phyloP scores from a whole-genome alignment of 805 yeast genomes.

The Saitoella complicata region DNA sequence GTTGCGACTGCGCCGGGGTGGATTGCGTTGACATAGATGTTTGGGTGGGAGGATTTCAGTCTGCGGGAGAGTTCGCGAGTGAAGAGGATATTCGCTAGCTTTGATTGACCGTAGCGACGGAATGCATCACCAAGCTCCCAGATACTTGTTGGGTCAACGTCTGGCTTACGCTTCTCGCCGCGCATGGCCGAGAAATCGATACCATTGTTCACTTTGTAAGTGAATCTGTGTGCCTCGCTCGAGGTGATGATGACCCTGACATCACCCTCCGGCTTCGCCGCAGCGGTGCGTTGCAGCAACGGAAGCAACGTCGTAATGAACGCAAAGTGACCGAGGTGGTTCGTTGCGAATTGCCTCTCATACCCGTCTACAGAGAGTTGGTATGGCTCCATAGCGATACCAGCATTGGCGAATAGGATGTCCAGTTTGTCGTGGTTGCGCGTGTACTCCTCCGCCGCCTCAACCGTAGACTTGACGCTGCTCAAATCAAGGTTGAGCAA shows the following conservation, averaged over 20 bases:
- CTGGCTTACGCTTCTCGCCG: not conserved
- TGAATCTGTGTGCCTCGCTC: slow-evolving; percentile 3
- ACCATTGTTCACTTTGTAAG: slow-evolving; percentile 6
- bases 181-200: not conserved
- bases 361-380: slow-evolving; percentile 9
- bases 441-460: slow-evolving; percentile 21
- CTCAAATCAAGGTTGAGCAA: slow-evolving; percentile 10
- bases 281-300: slow-evolving; percentile 6
- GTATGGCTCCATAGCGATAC: slow-evolving; percentile 24
- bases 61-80: slow-evolving; percentile 5
- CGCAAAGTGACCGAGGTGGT: slow-evolving; percentile 13
- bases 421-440: slow-evolving; percentile 32
- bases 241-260: slow-evolving; percentile 9
- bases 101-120: slow-evolving; percentile 9
- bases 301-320: slow-evolving; percentile 10
- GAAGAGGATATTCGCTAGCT: slow-evolving; percentile 10
- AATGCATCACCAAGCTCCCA: not conserved
- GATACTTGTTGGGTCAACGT: slow-evolving; percentile 5
- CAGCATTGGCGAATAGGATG: slow-evolving; percentile 58
- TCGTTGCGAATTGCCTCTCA: slow-evolving; percentile 9
- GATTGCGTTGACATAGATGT: slow-evolving; percentile 10
- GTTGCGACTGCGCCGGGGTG: slow-evolving; percentile 12
- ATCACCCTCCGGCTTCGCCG: slow-evolving; percentile 3
- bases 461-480: slow-evolving; percentile 7
- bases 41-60: not conserved